phyloP scores from a whole-genome alignment of 768 basidiomycete species.

The Macrolepiota dolichaula region DNA sequence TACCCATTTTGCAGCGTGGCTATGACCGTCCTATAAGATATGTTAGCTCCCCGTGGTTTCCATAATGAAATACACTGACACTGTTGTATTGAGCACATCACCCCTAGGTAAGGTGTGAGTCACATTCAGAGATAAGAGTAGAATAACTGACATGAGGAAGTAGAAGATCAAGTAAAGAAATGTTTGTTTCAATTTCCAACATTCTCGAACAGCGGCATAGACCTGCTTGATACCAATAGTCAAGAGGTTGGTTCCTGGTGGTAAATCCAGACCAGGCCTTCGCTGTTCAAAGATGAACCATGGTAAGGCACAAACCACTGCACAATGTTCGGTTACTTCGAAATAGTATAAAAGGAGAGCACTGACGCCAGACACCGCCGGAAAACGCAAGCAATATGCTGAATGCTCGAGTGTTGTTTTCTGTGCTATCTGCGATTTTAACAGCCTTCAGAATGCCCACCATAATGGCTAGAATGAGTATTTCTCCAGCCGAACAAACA shows the following conservation, averaged over 20 bases:
- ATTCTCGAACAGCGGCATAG: conserved; percentile 58
- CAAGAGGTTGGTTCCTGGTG: conserved; percentile 48
- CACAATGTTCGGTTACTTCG: not conserved
- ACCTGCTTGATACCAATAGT: conserved; percentile 71
- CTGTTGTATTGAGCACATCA: conserved; percentile 71
- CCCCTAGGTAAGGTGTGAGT: conserved; percentile 40
- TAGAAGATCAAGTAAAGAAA: conserved; percentile 74
- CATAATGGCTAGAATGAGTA: conserved; percentile 68
- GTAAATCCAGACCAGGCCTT: conserved; percentile 60
- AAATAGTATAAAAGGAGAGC: not conserved
- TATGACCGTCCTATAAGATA: conserved; percentile 55
- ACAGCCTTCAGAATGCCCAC: conserved; percentile 71
- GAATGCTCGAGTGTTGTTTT: conserved; percentile 74
- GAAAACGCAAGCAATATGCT: conserved; percentile 77
- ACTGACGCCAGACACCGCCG: conserved; percentile 71
- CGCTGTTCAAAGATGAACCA: conserved; percentile 74
- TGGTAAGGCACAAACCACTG: conserved; percentile 65
- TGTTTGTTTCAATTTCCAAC: conserved; percentile 66
- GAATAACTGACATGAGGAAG: conserved; percentile 60
- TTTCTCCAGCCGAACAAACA: conserved; percentile 65
- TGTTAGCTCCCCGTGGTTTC: not conserved
- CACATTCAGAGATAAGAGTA: not conserved
- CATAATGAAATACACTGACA: conserved; percentile 37
- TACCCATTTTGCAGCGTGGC: conserved; percentile 71
- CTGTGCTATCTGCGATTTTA: conserved; percentile 54